Base-by-base conservation (phyloP, 768 basidiomycete species). In the Auricularia sp. region DNA sequence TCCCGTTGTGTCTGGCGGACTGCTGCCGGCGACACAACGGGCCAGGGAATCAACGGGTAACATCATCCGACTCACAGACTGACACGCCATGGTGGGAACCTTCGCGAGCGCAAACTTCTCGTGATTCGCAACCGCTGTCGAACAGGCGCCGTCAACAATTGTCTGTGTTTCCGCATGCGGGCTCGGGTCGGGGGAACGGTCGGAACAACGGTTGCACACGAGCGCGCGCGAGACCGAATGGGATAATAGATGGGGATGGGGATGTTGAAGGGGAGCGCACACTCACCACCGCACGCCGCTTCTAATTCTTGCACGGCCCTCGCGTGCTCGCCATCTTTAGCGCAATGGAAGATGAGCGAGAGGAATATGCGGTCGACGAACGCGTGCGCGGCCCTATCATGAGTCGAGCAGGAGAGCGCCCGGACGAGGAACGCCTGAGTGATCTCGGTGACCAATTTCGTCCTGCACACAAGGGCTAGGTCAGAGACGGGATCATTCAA, bases 291-390 rank as follows among this genome's bases (percentile, higher is more conserved):
- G 71, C 88, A 86, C 23, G 82, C 80, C 39, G 74, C 74, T 61
- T 83, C 80, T 62, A 92, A 73, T 62, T 82, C 80, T 70, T 81
- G 78, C 75, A 89, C 79, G 36, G 85, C 87, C 71, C 84, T 80
- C 61, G 74, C 70, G 71, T 90, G 87, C 77, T 88, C 80, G 68
- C 84, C 82, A 70, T 87, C 85, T 74, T 87, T 91, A 47, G 89
- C 87, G 70, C 84, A 85, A 75, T 92, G 90, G 69, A 90, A 87
- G 67, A 93, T 83, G 69, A 90, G 71, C 18, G 87, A 87, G 67
- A 92, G 76, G 68, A 93, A 80, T 62, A 93, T 74, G 65, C 86
- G 87, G 73, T 88, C 83, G 66, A 90, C 78, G 72, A 75, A 81
- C 67, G 80, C 76, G 65, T 79, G 77, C 69, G 79, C 79, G 61